Evolutionary conservation across 2,329 filamentous ascomycete genomes (phyloP).

Genomic region (Calonectria montana): DNA sequence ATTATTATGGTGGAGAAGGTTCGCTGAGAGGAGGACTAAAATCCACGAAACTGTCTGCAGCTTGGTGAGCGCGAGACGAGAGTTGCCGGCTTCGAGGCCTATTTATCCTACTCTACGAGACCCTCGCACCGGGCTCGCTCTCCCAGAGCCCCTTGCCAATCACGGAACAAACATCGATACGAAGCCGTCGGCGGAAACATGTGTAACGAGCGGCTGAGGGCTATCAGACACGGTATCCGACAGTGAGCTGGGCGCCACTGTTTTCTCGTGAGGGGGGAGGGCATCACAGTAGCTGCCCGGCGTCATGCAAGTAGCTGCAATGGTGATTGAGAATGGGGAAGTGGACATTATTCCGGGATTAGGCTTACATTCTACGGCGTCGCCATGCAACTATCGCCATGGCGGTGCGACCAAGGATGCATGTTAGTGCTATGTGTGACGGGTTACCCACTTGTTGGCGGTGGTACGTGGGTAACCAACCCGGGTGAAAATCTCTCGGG

Average conservation of each 20-base stretch:
- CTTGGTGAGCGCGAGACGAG: neutral
- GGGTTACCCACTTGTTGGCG: neutral
- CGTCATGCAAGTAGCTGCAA: constrained; percentile 1
- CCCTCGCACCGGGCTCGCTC: neutral
- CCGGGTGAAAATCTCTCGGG: neutral
- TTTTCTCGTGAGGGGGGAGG: constrained; percentile 1
- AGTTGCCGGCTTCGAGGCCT: neutral
- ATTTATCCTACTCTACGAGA: constrained; percentile 2
- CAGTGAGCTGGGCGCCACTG: neutral
- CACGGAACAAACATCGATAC: neutral
- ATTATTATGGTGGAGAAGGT: constrained; percentile 5
- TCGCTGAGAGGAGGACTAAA: constrained; percentile 1
- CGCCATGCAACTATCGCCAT: neutral
- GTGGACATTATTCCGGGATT: neutral
- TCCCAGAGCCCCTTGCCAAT: neutral
- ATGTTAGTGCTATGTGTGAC: neutral
- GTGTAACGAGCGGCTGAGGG: neutral
- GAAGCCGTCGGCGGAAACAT: neutral
- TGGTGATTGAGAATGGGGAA: neutral
- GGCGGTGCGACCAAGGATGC: neutral
- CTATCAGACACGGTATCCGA: neutral
- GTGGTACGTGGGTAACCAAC: neutral
- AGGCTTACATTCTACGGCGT: neutral
- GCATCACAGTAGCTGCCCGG: neutral
- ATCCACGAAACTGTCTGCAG: neutral